A percentile compares a stretch with the other conserved stretches of the same genome.
These are phyloP conservation scores for Plantago elongata DNA, from an alignment of 257 asterid genomes.

Conservation along the genomic window DNA sequence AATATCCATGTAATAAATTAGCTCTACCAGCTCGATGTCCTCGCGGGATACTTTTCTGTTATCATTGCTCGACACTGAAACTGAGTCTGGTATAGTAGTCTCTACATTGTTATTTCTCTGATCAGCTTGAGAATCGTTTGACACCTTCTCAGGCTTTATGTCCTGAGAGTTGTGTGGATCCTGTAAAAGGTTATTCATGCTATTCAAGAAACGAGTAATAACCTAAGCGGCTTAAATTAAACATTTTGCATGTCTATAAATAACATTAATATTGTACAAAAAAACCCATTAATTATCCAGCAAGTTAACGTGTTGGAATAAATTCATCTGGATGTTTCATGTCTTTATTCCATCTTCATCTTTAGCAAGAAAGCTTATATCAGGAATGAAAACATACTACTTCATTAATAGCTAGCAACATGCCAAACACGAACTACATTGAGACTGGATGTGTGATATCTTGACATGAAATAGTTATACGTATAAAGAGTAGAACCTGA, in stretches of 20 bases:
- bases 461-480: not conserved
- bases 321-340: not conserved
- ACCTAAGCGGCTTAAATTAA: not conserved
- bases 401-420: too few relatives aligned
- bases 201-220: not conserved
- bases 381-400: too few relatives aligned
- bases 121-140: slow-evolving; percentile 47
- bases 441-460: not conserved
- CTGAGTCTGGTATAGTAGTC: slow-evolving; percentile 52
- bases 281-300: not conserved
- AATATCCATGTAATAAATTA: slow-evolving; percentile 6
- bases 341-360: too few relatives aligned
- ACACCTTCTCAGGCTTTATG: slow-evolving; percentile 34
- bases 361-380: too few relatives aligned
- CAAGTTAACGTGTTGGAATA: not conserved
- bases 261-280: not conserved
- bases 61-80: slow-evolving; percentile 57
- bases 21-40: slow-evolving; percentile 63
- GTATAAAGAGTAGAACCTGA: slow-evolving; percentile 20
- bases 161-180: slow-evolving; percentile 38
- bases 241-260: too few relatives aligned
- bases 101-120: slow-evolving; percentile 38
- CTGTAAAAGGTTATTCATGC: slow-evolving; percentile 23
- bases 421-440: not conserved
- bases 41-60: slow-evolving; percentile 59